Evolutionary conservation across 352 stramenopile species (phyloP).

Genomic region (Peronospora destructor): DNA sequence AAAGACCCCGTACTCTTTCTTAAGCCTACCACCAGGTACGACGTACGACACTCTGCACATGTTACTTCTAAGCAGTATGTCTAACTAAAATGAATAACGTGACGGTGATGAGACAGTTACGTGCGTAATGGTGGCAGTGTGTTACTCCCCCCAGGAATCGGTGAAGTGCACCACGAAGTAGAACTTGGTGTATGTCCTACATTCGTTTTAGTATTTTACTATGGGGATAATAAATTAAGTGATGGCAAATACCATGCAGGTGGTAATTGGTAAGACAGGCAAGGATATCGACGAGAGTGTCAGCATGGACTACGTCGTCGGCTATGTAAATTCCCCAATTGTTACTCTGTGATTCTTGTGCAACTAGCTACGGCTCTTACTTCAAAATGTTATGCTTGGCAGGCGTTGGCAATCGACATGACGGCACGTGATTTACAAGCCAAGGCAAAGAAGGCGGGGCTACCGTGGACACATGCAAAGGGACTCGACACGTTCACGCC

Average conservation of each 20-base stretch:
- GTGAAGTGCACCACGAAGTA: constrained; percentile 79
- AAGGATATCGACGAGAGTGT: constrained; percentile 52
- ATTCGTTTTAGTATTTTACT: no score
- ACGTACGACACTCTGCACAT: not conserved
- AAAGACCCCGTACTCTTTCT: constrained; percentile 78
- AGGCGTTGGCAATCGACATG: constrained; percentile 75
- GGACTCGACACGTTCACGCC: constrained; percentile 77
- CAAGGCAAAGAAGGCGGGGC: constrained; percentile 66
- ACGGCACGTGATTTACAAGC: constrained; percentile 69
- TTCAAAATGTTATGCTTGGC: not conserved
- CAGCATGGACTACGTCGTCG: constrained; percentile 64
- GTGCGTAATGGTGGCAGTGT: constrained; percentile 51
- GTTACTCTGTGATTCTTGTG: not conserved
- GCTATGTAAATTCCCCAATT: constrained; percentile 35
- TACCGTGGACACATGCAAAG: constrained; percentile 75
- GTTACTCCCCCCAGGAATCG: constrained; percentile 57
- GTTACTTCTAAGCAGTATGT: no score
- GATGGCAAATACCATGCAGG: constrained; percentile 12
- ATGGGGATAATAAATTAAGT: no score
- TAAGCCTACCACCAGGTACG: constrained; percentile 66
- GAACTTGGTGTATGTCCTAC: constrained; percentile 52
- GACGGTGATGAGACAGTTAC: constrained; percentile 31
- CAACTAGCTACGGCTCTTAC: not conserved
- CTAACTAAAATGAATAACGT: not conserved
- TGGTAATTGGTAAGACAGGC: constrained; percentile 63